Evolutionary conservation across 2,329 filamentous ascomycete species (phyloP), one percentile per base, ranked within the genome.

Genomic region (Trichoderma citrinoviride): DNA sequence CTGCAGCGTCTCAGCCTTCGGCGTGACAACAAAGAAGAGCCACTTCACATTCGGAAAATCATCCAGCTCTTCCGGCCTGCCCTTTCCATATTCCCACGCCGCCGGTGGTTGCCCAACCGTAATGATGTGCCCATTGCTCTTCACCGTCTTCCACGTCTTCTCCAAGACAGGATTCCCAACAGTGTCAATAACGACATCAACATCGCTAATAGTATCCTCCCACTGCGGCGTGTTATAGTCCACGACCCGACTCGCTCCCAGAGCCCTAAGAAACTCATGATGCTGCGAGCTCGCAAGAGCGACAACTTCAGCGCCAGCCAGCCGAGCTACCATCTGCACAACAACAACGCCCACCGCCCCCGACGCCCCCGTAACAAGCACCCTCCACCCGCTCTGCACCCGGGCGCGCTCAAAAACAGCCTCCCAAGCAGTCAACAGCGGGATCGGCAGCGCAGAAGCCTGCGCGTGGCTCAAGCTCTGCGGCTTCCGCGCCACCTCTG

Each of bases 71-170:
- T 66, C 55, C 0, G 74, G 71, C 5, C 67, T 37, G 1, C 49
- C 68, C 3, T 57, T 44, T 0, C 67, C 69, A n/a, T 73, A 75
- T 0, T 75, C 75, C 76, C 76, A 78, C 0, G 64, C 17, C 0
- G 76, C 75, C 0, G 75, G 69, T 7, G 76, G 75, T 49, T 77
- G 77, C 2, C 69, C 75, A 0, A 79, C 71, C 0, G 77, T 78
- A 0, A 79, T 69, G 10, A 78, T 73, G 0, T 65, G 64, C 0
- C 76, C 77, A 14, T 69, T 64, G 1, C 65, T 56, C 44, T 74
- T 75, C 3, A 79, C 69, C 0, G 68, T 66, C 15, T 67, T 60
- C 76, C 76, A 78, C 0, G 70, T 53, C 50, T 70, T 75, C 1
- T 64, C 33, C 23, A 79, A 53, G 0, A 73, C 63, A 6, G 70